Percentiles rank a stretch among this genome's conserved stretches.
phyloP scores from a whole-genome alignment of 2,329 filamentous ascomycete species.

The Verticillium nonalfalfae region DNA sequence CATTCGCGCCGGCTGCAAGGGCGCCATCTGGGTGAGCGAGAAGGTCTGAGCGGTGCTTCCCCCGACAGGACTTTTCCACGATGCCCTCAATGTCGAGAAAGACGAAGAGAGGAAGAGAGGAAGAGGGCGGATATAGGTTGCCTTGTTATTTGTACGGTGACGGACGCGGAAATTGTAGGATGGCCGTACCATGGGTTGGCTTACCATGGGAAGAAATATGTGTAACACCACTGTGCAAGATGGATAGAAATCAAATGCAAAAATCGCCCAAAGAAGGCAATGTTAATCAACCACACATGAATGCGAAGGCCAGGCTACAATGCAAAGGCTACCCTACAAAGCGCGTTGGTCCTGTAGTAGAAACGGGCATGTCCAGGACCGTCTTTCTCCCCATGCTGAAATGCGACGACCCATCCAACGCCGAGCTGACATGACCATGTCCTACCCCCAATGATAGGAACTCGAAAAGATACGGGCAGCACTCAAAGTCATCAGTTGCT shows the following conservation, averaged over 20 bases:
- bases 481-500: slow-evolving; percentile 22
- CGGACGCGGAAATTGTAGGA: too few relatives aligned
- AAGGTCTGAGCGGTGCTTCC: slow-evolving; percentile 41
- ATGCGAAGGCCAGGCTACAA: too few relatives aligned
- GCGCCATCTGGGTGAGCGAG: slow-evolving; percentile 90
- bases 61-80: too few relatives aligned
- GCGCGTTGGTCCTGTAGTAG: too few relatives aligned
- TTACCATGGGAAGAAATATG: too few relatives aligned
- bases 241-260: slow-evolving; percentile 1
- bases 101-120: neutral
- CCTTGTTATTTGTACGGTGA: neutral
- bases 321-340: too few relatives aligned
- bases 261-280: neutral
- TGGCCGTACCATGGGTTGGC: too few relatives aligned
- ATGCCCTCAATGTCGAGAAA: too few relatives aligned
- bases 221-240: neutral
- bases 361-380: neutral
- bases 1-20: slow-evolving; percentile 83
- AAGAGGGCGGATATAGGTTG: neutral
- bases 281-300: neutral
- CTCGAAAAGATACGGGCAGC: neutral
- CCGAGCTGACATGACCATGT: neutral
- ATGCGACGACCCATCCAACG: neutral
- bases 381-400: neutral
- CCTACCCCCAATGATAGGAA: neutral